Percentiles rank a stretch among this genome's conserved stretches.
Evolutionary conservation across 2,329 filamentous ascomycete genomes (phyloP).

Genomic region (Colletotrichum tamarilloi): DNA sequence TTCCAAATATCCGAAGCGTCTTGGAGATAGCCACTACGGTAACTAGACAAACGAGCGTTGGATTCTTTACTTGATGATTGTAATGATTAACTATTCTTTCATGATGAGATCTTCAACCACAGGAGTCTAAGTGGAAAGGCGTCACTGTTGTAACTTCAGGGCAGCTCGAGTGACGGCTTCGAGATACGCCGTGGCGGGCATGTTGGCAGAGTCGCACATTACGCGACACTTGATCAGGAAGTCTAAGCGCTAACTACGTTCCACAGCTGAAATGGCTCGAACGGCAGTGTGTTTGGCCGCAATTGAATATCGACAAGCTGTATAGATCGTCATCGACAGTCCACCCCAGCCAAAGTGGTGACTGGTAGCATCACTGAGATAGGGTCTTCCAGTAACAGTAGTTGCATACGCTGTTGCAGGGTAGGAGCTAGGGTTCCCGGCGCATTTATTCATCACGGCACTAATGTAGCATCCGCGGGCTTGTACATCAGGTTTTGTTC

Average conservation of each 20-base stretch:
- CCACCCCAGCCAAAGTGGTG: too few species aligned
- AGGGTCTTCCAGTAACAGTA: background rate
- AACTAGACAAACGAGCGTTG: too few species aligned
- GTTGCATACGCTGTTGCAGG: constrained; percentile 44
- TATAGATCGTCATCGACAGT: too few species aligned
- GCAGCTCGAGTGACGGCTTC: constrained; percentile 9
- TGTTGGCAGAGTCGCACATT: constrained; percentile 5
- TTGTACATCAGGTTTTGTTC: too few species aligned
- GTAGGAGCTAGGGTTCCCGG: constrained; percentile 39
- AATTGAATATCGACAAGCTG: too few species aligned
- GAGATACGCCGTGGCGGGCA: constrained; percentile 25
- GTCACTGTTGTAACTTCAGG: background rate
- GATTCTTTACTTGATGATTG: too few species aligned
- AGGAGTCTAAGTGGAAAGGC: background rate
- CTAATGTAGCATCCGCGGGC: too few species aligned
- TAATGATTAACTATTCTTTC: constrained; percentile 41
- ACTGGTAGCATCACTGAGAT: too few species aligned
- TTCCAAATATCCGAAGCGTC: too few species aligned
- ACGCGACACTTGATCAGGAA: background rate
- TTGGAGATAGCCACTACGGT: too few species aligned
- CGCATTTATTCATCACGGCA: too few species aligned
- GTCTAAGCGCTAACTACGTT: constrained; percentile 7
- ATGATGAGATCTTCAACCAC: background rate
- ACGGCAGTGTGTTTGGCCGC: too few species aligned
- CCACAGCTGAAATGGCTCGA: background rate